A percentile compares a stretch with the other conserved stretches of the same genome.
These are phyloP conservation scores for Ramaria sp. DNA, from an alignment of 768 basidiomycete species.

Conservation along the genomic window DNA sequence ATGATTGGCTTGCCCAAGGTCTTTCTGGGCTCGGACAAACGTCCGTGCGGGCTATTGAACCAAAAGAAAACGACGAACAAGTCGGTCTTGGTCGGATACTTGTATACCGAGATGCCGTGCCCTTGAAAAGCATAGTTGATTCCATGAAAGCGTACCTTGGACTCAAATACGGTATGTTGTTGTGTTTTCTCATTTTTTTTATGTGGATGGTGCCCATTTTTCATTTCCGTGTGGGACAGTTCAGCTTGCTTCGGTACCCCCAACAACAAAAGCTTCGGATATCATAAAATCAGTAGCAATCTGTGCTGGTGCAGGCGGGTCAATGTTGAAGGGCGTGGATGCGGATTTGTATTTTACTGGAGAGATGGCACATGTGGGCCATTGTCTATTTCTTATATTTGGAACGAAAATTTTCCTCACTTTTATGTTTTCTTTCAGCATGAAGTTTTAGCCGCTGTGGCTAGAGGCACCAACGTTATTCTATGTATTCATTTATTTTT, in stretches of 20 bases:
- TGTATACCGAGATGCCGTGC: slow-evolving; percentile 42
- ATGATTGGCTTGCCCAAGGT: slow-evolving; percentile 71
- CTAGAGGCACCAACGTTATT: slow-evolving; percentile 67
- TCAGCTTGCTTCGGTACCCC: slow-evolving; percentile 47
- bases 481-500: slow-evolving; percentile 52
- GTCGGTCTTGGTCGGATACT: slow-evolving; percentile 61
- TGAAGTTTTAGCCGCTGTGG: slow-evolving; percentile 74
- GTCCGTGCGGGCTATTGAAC: slow-evolving; percentile 29
- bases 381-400: neutral
- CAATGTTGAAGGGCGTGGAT: slow-evolving; percentile 54
- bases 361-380: slow-evolving; percentile 75
- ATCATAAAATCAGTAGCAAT: slow-evolving; percentile 56
- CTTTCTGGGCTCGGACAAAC: slow-evolving; percentile 26
- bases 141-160: slow-evolving; percentile 62
- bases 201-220: slow-evolving; percentile 5
- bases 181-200: slow-evolving; percentile 15
- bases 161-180: slow-evolving; percentile 41
- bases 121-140: slow-evolving; percentile 46
- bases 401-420: neutral
- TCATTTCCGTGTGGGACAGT: slow-evolving; percentile 28
- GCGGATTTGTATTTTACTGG: slow-evolving; percentile 92
- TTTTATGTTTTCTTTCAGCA: slow-evolving; percentile 41
- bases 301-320: slow-evolving; percentile 85
- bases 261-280: slow-evolving; percentile 7
- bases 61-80: slow-evolving; percentile 19